Conservation (phyloP, 345 rosid genomes). For the Linum lewisii region DNA sequence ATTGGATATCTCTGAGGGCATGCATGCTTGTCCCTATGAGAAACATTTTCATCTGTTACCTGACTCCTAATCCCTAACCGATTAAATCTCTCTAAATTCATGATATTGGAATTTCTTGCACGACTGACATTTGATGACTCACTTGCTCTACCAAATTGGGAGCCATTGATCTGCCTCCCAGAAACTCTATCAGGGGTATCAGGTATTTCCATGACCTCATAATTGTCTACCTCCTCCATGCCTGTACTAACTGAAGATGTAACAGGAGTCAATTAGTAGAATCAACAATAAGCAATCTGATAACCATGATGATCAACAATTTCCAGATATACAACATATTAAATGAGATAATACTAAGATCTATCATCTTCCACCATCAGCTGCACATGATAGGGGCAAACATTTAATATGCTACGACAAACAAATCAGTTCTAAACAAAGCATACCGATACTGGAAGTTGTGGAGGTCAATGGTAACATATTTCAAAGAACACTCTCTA, state of each 20-base stretch:
- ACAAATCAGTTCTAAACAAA: neutral
- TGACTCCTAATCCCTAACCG: slow-evolving; percentile 18
- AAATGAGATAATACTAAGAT: neutral
- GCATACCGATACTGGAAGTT: neutral
- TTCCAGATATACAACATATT: too few species aligned
- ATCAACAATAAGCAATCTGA: neutral
- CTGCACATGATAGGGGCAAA: neutral
- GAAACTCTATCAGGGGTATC: slow-evolving; percentile 74
- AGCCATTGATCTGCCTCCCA: slow-evolving; percentile 13
- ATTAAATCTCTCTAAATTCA: slow-evolving; percentile 25
- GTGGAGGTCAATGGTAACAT: neutral
- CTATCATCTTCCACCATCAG: neutral
- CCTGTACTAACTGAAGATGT: slow-evolving; percentile 9
- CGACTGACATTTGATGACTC: slow-evolving; percentile 26
- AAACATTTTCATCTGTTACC: slow-evolving; percentile 25
- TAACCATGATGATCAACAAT: neutral
- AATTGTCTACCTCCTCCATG: slow-evolving; percentile 73
- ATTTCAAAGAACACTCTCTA: too few species aligned
- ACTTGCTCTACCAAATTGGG: slow-evolving; percentile 26
- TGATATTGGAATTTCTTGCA: slow-evolving; percentile 20
- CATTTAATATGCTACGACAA: neutral
- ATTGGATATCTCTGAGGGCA: slow-evolving; percentile 22
- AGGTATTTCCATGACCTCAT: slow-evolving; percentile 46
- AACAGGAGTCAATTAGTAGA: neutral
- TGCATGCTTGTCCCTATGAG: slow-evolving; percentile 16